phyloP scores from a whole-genome alignment of 2,329 filamentous ascomycete species.

The Stenocarpella maydis region DNA sequence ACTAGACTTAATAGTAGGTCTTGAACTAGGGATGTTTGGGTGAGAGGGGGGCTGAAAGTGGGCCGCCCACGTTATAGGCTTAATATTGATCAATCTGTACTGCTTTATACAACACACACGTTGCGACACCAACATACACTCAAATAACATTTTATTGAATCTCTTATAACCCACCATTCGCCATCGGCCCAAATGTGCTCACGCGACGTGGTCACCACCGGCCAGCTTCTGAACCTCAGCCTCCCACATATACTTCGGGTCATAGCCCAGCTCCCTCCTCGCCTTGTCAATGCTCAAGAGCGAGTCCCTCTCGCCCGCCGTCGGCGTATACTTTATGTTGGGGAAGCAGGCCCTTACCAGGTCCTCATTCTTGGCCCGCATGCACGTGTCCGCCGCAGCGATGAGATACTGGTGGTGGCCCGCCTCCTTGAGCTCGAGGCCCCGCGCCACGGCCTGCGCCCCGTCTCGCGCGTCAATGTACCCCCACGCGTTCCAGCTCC shows the following conservation, averaged over 20 bases:
- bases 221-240: conserved; percentile 35
- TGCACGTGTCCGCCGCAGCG: conserved; percentile 25
- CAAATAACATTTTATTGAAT: background rate
- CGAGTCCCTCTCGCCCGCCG: conserved; percentile 22
- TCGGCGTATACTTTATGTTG: conserved; percentile 18
- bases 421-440: background rate
- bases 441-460: conserved; percentile 27
- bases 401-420: conserved; percentile 33
- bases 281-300: conserved; percentile 34
- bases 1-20: no score
- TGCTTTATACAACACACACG: background rate
- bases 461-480: conserved; percentile 35
- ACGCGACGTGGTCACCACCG: background rate
- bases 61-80: background rate
- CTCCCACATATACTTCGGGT: conserved; percentile 29
- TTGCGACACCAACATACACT: no score
- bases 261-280: conserved; percentile 23
- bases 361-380: conserved; percentile 27
- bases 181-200: no score
- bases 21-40: no score
- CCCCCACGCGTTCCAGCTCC: conserved; percentile 34
- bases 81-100: background rate
- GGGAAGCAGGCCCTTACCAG: conserved; percentile 28
- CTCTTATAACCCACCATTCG: background rate
- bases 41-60: no score